Percentiles rank a stretch among this genome's conserved stretches.
Evolutionary conservation across 75 land plant species (phyloP).

Genomic region (Larix kaempferi): DNA sequence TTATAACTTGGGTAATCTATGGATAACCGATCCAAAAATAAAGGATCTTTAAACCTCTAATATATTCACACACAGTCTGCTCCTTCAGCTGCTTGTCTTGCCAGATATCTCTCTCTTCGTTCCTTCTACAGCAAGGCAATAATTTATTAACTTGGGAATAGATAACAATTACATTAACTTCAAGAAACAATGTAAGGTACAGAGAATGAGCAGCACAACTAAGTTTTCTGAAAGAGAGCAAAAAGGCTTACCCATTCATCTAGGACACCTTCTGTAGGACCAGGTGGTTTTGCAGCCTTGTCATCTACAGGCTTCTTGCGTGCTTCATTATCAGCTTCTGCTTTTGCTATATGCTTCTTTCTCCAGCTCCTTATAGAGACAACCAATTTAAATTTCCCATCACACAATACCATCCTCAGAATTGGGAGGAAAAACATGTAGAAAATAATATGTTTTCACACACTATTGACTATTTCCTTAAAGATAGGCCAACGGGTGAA

Average conservation of each 20-base stretch:
- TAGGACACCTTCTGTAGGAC: too few species aligned
- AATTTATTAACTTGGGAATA: not conserved
- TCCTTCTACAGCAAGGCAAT: conserved; percentile 47
- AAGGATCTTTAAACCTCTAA: too few species aligned
- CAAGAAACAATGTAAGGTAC: not conserved
- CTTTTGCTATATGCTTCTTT: conserved; percentile 83
- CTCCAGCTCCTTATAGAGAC: conserved; percentile 55
- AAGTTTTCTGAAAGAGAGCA: not conserved
- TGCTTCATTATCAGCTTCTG: conserved; percentile 80
- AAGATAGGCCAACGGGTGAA: too few species aligned
- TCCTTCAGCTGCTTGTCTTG: conserved; percentile 29
- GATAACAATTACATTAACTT: not conserved
- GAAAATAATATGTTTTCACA: too few species aligned
- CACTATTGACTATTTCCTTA: too few species aligned
- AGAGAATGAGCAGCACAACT: not conserved
- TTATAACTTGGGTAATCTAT: too few species aligned
- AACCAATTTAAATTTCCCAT: too few species aligned
- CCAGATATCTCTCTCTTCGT: conserved; percentile 66
- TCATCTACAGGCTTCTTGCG: conserved; percentile 54
- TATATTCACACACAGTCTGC: not conserved
- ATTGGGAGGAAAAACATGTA: too few species aligned
- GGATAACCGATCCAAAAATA: too few species aligned
- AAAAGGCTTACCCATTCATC: too few species aligned
- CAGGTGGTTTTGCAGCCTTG: too few species aligned
- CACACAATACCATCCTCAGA: too few species aligned